Evolutionary conservation across 192 early-diverging fungal genomes (phyloP).

Genomic region (Phycomyces blakesleeanus): DNA sequence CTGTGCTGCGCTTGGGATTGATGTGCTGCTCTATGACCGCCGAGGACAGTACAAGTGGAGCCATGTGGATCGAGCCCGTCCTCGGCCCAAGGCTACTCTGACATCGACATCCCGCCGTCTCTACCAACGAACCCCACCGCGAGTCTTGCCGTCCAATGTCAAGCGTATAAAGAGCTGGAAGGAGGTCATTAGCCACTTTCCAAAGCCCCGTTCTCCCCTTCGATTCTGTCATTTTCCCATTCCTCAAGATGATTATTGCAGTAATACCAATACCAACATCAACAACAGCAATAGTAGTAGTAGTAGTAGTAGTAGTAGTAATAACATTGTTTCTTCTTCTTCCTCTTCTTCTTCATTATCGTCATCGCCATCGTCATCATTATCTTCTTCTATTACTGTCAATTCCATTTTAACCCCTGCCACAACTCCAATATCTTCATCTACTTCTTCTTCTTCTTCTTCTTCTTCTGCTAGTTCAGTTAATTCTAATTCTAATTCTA

Average conservation of each 20-base stretch:
- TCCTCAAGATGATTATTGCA: slow-evolving; percentile 10
- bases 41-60: slow-evolving; percentile 49
- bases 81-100: neutral
- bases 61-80: slow-evolving; percentile 13
- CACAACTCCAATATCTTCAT: no score
- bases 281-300: no score
- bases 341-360: no score
- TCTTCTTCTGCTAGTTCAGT: no score
- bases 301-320: no score
- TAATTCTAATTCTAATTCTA: no score
- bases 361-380: no score
- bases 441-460: no score
- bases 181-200: slow-evolving; percentile 45
- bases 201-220: slow-evolving; percentile 44
- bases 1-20: slow-evolving; percentile 47
- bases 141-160: slow-evolving; percentile 40
- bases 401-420: no score
- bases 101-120: neutral
- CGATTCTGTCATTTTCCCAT: slow-evolving; percentile 22
- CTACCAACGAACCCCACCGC: neutral
- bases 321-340: no score
- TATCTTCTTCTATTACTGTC: no score
- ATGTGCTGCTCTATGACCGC: slow-evolving; percentile 54
- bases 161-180: slow-evolving; percentile 51
- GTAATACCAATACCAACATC: no score